These are phyloP conservation scores for Axilococcus clingmanii DNA, from an alignment of 139 green algal species.

Conservation along the genomic window DNA sequence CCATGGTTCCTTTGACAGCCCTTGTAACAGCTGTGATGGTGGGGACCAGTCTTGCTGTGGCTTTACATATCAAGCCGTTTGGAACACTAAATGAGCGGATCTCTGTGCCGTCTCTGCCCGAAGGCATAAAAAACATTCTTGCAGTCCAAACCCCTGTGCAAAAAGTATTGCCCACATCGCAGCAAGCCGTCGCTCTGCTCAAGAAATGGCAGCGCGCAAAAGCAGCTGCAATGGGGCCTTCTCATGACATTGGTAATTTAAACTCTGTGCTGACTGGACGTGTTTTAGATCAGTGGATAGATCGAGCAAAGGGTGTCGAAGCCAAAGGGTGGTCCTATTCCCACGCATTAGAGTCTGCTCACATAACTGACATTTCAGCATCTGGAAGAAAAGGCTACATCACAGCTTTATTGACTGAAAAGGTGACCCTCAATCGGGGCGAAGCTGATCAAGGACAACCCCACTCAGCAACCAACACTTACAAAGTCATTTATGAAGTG, in stretches of 20 bases:
- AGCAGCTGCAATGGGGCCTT: conserved; percentile 6
- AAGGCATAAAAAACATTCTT: too few relatives aligned
- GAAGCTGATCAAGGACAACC: not conserved
- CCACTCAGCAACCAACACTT: conserved; percentile 11
- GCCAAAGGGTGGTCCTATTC: conserved; percentile 23
- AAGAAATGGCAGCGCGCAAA: conserved; percentile 7
- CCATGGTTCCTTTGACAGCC: too few relatives aligned
- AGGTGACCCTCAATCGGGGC: conserved; percentile 9
- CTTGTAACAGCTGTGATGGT: too few relatives aligned
- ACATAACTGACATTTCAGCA: too few relatives aligned
- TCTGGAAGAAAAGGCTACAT: too few relatives aligned
- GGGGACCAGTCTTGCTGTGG: too few relatives aligned
- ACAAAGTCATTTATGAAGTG: not conserved
- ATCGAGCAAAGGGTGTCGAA: conserved; percentile 10
- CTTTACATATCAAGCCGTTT: too few relatives aligned
- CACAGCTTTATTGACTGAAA: conserved; percentile 14
- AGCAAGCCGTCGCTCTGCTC: conserved; percentile 5
- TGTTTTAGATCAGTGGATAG: conserved; percentile 19
- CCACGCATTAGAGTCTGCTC: too few relatives aligned
- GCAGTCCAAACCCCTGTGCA: too few relatives aligned
- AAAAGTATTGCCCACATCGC: not conserved
- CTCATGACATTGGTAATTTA: conserved; percentile 7
- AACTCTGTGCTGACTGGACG: conserved; percentile 5
- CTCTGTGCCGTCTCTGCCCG: too few relatives aligned
- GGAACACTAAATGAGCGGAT: too few relatives aligned